Evolutionary conservation across 176 grass and related monocot genomes (phyloP), one percentile per base, ranked within the genome.

Genomic region (Zea luxurians): DNA sequence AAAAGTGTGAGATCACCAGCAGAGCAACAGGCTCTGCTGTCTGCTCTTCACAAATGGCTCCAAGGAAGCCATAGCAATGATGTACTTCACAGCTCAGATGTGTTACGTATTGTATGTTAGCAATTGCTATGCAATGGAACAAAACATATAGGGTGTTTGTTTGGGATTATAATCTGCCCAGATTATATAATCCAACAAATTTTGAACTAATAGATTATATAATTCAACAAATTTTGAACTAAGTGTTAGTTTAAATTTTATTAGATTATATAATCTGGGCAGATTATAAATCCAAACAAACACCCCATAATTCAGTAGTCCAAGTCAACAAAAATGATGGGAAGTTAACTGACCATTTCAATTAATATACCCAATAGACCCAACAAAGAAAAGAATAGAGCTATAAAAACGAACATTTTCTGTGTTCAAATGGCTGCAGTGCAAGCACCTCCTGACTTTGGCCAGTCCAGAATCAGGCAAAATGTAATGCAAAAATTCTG

Each of bases 371-470:
- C 73, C 73, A 74, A 74, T 80, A 84, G 57, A 78, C 84, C 76
- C 59, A 73, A 49, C 81, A 86, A 86, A 68, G 65, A 90, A 90
- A 81, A 83, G 20, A 88, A 80, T 64, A 78, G 42, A 81, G 66
- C 50, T 78, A 64, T 84, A 83, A 70, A 77, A 16, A 10, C 11
- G 27, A 82, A 62, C 64, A 79, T 44, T 47, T 81, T 55, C 3
- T 66, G 63, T 61, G 71, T 54, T 83, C 52, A 61, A 87, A 76
- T 45, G 77, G 21, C 76, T 73, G 73, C 55, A 61, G 47, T 27
- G 59, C 70, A 61, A 82, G 27, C 10, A 79, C 73, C 78, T 83
- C 71, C 61, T 84, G 11, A 62, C 62, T 45, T 16, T 40, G 66
- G 53, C 27, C 62, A 83, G 80, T 58, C 48, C 66, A 72, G 70